phyloP scores from a whole-genome alignment of 805 yeast genomes.

The Starmerella apis region DNA sequence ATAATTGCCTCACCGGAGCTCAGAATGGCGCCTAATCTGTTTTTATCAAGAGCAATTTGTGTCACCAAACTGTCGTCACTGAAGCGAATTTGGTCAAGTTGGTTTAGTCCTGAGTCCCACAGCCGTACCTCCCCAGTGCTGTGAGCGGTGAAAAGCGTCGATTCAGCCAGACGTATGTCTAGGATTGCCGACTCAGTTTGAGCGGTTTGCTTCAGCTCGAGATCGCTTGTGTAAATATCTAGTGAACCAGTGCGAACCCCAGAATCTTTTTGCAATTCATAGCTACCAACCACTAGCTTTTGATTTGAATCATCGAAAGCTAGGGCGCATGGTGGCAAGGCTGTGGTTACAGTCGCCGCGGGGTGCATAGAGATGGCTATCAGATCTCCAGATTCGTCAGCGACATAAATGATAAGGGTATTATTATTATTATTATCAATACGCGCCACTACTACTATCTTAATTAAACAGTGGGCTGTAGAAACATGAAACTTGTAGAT shows the following conservation, averaged over 20 bases:
- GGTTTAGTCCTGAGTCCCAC: conserved; percentile 41
- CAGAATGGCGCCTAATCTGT: conserved; percentile 44
- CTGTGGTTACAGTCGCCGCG: conserved; percentile 33
- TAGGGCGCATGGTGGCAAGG: conserved; percentile 76
- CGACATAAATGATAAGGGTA: background rate
- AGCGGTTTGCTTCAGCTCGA: conserved; percentile 17
- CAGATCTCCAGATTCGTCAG: background rate
- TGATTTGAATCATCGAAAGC: conserved; percentile 41
- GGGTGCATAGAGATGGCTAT: background rate
- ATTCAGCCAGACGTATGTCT: conserved; percentile 56
- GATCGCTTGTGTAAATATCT: conserved; percentile 34
- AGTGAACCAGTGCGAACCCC: conserved; percentile 56
- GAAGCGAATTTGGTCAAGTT: conserved; percentile 32
- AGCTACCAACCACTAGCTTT: conserved; percentile 63
- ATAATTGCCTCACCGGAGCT: conserved; percentile 56
- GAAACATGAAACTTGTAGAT: conserved; percentile 27
- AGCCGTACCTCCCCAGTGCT: conserved; percentile 64
- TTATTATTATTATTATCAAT: too few species aligned
- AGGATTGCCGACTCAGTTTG: conserved; percentile 43
- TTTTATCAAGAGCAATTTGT: conserved; percentile 29
- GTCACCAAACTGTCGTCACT: conserved; percentile 54
- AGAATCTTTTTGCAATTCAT: conserved; percentile 52
- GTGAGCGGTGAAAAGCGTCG: conserved; percentile 42
- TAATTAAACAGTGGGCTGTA: too few species aligned
- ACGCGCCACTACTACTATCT: too few species aligned